A percentile compares a stretch with the other conserved stretches of the same genome.
These are phyloP conservation scores for Candida vaughaniae DNA, from an alignment of 805 yeast genomes.

Conservation along the genomic window DNA sequence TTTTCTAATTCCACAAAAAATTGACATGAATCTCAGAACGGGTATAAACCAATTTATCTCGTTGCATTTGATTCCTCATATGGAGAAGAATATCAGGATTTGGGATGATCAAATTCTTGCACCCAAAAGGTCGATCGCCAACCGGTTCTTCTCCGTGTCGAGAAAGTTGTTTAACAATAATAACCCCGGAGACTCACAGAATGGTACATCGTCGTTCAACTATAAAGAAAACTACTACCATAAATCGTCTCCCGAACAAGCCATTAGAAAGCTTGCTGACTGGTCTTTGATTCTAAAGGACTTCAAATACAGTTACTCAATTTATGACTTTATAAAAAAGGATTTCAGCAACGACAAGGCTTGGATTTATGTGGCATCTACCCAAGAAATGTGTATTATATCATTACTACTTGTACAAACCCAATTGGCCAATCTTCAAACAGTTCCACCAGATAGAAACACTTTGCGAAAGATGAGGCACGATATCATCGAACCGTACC, in stretches of 20 bases:
- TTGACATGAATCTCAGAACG: slow-evolving; percentile 39
- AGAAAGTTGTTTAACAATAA: slow-evolving; percentile 48
- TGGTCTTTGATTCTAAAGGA: slow-evolving; percentile 91
- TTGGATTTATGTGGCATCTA: slow-evolving; percentile 75
- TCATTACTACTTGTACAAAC: slow-evolving; percentile 64
- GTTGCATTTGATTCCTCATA: slow-evolving; percentile 67
- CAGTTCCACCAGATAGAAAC: slow-evolving; percentile 32
- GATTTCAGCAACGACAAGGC: slow-evolving; percentile 78
- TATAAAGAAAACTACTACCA: slow-evolving; percentile 56
- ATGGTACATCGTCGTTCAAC: slow-evolving; percentile 36
- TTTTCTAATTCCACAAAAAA: slow-evolving; percentile 29
- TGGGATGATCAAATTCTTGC: slow-evolving; percentile 85
- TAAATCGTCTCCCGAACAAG: slow-evolving; percentile 65
- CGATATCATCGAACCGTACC: slow-evolving; percentile 55
- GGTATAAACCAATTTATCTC: slow-evolving; percentile 48
- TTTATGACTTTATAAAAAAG: slow-evolving; percentile 77
- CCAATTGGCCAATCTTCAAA: slow-evolving; percentile 25
- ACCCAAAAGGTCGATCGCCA: slow-evolving; percentile 74
- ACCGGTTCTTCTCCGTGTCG: slow-evolving; percentile 67
- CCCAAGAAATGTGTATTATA: slow-evolving; percentile 85
- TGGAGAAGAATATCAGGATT: slow-evolving; percentile 74
- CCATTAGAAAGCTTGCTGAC: slow-evolving; percentile 81
- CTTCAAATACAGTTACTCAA: slow-evolving; percentile 77
- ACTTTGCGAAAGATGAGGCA: slow-evolving; percentile 48
- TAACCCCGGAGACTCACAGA: slow-evolving; percentile 10